phyloP scores from a whole-genome alignment of 225 moss, liverwort and hornwort species.

The Takakia lepidozioides region DNA sequence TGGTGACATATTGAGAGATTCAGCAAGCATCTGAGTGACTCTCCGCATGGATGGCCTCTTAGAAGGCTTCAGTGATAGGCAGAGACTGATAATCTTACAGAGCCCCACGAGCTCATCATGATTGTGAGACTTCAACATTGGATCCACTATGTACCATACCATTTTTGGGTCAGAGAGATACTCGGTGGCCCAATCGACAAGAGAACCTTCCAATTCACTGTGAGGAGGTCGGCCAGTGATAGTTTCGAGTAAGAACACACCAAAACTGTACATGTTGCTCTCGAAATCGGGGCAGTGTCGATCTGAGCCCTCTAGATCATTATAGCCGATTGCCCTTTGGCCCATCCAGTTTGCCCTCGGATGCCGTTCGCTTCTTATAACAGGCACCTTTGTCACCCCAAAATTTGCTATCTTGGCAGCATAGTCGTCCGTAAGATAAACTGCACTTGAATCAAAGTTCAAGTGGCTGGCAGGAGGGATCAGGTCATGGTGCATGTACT shows the following conservation, averaged over 20 bases:
- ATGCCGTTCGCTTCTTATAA: constrained; percentile 8
- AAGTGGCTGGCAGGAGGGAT: constrained; percentile 65
- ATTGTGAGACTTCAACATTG: constrained; percentile 68
- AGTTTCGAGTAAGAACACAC: constrained; percentile 66
- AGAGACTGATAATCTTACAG: constrained; percentile 56
- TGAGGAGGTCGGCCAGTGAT: constrained; percentile 59
- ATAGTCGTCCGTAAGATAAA: constrained; percentile 75
- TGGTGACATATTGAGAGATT: constrained; percentile 61
- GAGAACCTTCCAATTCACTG: constrained; percentile 36
- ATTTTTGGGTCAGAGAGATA: constrained; percentile 83
- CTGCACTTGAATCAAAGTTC: constrained; percentile 51
- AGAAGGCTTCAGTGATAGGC: constrained; percentile 48
- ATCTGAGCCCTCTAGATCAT: constrained; percentile 42
- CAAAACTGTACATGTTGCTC: constrained; percentile 65
- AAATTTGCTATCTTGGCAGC: constrained; percentile 64
- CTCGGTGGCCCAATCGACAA: constrained; percentile 78
- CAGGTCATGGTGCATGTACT: constrained; percentile 84
- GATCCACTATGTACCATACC: constrained; percentile 97
- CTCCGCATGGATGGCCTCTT: constrained; percentile 83
- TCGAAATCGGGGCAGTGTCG: constrained; percentile 62
- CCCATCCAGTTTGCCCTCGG: constrained; percentile 22
- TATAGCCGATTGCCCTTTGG: constrained; percentile 23
- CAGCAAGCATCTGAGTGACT: constrained; percentile 64
- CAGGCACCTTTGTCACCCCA: constrained; percentile 27
- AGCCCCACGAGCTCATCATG: constrained; percentile 83